These are phyloP conservation scores for Aspergillus sp. DNA, from an alignment of 2,329 filamentous ascomycete species.

Conservation along the genomic window DNA sequence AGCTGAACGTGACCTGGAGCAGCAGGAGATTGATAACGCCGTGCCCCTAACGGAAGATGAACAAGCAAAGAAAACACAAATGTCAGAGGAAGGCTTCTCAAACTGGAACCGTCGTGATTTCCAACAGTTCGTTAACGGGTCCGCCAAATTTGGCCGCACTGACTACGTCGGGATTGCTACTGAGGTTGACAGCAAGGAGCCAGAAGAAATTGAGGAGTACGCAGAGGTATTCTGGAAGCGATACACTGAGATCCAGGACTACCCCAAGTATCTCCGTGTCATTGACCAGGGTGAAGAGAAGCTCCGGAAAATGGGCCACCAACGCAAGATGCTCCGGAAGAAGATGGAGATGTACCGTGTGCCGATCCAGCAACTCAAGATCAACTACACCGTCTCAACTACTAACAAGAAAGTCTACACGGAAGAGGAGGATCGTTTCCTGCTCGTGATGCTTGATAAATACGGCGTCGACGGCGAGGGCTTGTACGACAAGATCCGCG, in stretches of 20 bases:
- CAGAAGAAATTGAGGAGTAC: constrained; percentile 83
- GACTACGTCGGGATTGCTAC: constrained; percentile 82
- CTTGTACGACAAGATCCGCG: constrained; percentile 91
- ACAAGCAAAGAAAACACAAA: constrained; percentile 76
- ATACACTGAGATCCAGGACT: constrained; percentile 86
- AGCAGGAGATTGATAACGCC: constrained; percentile 90
- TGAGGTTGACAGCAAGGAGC: constrained; percentile 87
- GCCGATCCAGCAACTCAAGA: constrained; percentile 93
- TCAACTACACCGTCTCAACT: constrained; percentile 97
- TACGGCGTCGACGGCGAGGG: constrained; percentile 88
- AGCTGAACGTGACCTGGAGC: constrained; percentile 81
- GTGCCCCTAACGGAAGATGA: constrained; percentile 86
- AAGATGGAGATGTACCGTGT: constrained; percentile 98
- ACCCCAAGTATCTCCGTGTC: constrained; percentile 80
- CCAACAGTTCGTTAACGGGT: constrained; percentile 96
- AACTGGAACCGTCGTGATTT: constrained; percentile 98
- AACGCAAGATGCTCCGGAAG: constrained; percentile 88
- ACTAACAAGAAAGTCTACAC: constrained; percentile 99
- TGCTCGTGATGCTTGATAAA: constrained; percentile 89
- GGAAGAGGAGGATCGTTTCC: constrained; percentile 94
- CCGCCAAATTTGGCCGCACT: constrained; percentile 83
- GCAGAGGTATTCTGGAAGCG: constrained; percentile 96
- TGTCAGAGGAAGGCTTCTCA: constrained; percentile 82
- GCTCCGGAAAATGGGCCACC: constrained; percentile 82
- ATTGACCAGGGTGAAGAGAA: constrained; percentile 94